These are phyloP conservation scores for Anacardium occidentale DNA, from an alignment of 345 rosid species.

Conservation along the genomic window DNA sequence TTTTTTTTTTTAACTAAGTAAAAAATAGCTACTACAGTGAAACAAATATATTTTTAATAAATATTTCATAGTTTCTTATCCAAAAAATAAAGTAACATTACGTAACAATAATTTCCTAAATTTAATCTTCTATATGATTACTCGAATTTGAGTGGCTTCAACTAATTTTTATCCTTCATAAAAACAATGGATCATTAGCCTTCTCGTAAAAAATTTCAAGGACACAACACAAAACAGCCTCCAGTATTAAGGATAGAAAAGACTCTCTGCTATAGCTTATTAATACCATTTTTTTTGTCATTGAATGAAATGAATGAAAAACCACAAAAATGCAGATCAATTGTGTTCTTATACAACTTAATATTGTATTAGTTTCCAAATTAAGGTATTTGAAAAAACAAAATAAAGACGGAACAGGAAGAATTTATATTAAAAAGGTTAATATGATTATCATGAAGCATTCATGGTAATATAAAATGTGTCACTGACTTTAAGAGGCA, in stretches of 20 bases:
- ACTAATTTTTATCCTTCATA: neutral
- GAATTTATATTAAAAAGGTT: neutral
- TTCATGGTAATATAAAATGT: neutral
- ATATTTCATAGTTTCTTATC: no score
- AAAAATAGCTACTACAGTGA: no score
- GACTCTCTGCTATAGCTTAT: neutral
- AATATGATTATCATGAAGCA: neutral
- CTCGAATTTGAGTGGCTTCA: neutral
- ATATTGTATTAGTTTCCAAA: neutral
- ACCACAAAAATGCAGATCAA: neutral
- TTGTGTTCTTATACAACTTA: no score
- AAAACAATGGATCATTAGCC: neutral
- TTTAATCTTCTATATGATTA: neutral
- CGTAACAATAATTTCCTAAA: neutral
- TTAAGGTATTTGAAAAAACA: no score
- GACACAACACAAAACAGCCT: neutral
- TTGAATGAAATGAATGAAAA: neutral
- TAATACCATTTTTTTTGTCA: neutral
- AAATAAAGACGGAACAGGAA: neutral
- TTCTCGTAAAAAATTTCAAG: neutral
- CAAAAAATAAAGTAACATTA: neutral
- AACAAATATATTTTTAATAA: no score
- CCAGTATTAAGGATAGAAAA: neutral
- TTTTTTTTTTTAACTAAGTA: neutral
- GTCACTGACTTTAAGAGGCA: neutral